Evolutionary conservation across 805 yeast genomes (phyloP).

Genomic region (Ogataea corticis): DNA sequence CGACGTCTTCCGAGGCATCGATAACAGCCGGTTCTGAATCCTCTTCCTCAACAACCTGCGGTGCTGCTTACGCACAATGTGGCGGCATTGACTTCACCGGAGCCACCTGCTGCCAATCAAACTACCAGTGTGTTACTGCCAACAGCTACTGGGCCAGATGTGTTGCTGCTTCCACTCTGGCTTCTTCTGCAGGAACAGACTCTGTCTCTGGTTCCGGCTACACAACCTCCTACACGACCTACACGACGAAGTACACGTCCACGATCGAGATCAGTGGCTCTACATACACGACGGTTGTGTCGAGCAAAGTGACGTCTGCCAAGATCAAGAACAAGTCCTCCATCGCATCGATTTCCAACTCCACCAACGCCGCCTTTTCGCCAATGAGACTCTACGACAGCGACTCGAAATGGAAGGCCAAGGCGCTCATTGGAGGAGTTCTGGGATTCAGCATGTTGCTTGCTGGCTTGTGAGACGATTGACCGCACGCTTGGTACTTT

Average conservation of each 20-base stretch:
- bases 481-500: neutral
- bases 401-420: slow-evolving; percentile 22
- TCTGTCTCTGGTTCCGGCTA: slow-evolving; percentile 7
- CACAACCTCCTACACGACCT: slow-evolving; percentile 17
- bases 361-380: slow-evolving; percentile 20
- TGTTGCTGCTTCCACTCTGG: slow-evolving; percentile 26
- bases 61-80: slow-evolving; percentile 32
- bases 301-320: slow-evolving; percentile 17
- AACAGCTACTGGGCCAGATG: slow-evolving; percentile 34
- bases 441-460: slow-evolving; percentile 24
- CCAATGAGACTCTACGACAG: slow-evolving; percentile 10
- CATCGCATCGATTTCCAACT: slow-evolving; percentile 16
- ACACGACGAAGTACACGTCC: slow-evolving; percentile 12
- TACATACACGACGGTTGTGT: slow-evolving; percentile 12
- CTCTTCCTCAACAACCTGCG: slow-evolving; percentile 20
- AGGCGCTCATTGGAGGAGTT: slow-evolving; percentile 22
- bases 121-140: slow-evolving; percentile 24
- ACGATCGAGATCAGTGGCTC: slow-evolving; percentile 16
- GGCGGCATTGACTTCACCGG: slow-evolving; percentile 32
- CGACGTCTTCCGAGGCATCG: neutral
- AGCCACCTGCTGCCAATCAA: slow-evolving; percentile 28
- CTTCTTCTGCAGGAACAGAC: slow-evolving; percentile 2
- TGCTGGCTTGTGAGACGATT: slow-evolving; percentile 16
- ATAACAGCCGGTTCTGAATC: neutral
- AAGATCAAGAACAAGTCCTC: slow-evolving; percentile 22